A percentile compares a stretch with the other conserved stretches of the same genome.
Evolutionary conservation across 129 eudicot species (phyloP).

Genomic region (Sambucus nigra): DNA sequence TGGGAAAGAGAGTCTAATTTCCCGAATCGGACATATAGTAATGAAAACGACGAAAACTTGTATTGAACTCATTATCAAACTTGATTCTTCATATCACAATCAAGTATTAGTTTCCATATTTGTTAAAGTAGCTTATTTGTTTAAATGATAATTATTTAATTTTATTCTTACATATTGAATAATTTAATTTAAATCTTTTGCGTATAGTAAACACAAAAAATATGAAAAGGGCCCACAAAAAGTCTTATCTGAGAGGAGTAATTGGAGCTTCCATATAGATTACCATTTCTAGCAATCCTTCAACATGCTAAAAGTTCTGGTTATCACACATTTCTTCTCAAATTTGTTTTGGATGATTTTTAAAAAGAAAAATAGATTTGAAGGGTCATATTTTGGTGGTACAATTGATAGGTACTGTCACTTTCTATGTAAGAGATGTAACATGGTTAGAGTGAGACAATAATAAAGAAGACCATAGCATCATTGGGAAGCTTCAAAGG

Average conservation of each 20-base stretch:
- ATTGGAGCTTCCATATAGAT: neutral
- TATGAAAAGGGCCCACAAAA: neutral
- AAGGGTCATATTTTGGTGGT: neutral
- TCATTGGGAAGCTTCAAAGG: neutral
- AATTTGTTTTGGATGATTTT: neutral
- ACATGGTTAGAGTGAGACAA: slow-evolving; percentile 14
- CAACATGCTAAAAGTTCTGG: too few species aligned
- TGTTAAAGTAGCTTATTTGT: too few species aligned
- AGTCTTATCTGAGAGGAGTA: neutral
- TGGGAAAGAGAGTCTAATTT: too few species aligned
- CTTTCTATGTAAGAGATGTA: neutral
- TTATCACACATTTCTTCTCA: neutral
- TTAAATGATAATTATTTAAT: too few species aligned
- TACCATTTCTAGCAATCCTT: too few species aligned
- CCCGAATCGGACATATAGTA: too few species aligned
- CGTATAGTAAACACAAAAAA: neutral
- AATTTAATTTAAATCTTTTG: too few species aligned
- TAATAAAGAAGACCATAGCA: slow-evolving; percentile 7
- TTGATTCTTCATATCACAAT: too few species aligned
- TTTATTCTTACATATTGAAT: too few species aligned
- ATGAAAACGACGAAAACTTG: too few species aligned
- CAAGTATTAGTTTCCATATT: too few species aligned
- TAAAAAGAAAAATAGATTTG: neutral
- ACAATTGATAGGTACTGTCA: neutral
- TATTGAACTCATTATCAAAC: too few species aligned